Evolutionary conservation across 305 asterid genomes (phyloP).

Genomic region (Fraxinus angustifolia): DNA sequence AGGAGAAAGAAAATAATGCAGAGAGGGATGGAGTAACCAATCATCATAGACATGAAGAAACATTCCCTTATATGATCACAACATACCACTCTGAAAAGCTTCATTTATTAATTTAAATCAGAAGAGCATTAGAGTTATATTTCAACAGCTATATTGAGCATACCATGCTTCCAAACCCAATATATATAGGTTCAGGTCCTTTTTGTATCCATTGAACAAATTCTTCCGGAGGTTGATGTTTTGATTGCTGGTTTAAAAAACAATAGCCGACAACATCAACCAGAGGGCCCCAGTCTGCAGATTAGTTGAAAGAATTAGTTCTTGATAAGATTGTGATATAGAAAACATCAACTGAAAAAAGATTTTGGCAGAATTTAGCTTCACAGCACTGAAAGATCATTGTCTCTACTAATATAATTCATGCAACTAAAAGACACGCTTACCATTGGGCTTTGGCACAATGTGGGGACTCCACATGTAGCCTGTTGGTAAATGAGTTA

Average conservation of each 20-base stretch:
- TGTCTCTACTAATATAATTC: neutral
- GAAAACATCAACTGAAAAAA: neutral
- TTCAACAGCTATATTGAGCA: conserved; percentile 1
- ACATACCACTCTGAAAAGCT: neutral
- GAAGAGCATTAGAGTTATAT: neutral
- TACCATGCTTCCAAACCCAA: conserved; percentile 99
- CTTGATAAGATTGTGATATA: conserved; percentile 1
- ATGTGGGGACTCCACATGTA: conserved; percentile 97
- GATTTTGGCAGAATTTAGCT: neutral
- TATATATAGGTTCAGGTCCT: conserved; percentile 74
- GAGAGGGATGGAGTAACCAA: neutral
- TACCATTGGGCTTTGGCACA: conserved; percentile 94
- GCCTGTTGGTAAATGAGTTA: conserved; percentile 94
- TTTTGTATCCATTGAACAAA: conserved; percentile 71
- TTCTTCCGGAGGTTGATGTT: conserved; percentile 66
- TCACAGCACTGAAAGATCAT: neutral
- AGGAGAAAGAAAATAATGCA: neutral
- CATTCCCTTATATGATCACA: neutral
- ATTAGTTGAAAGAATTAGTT: conserved; percentile 23
- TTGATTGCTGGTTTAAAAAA: conserved; percentile 67
- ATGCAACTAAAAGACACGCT: conserved; percentile 16
- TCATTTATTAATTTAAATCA: neutral
- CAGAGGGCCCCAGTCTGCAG: conserved; percentile 87
- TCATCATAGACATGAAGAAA: neutral
- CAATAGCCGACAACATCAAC: conserved; percentile 97